Conservation (phyloP, 192 early-diverging fungal species). For the Jimgerdemannia lactiflua region DNA sequence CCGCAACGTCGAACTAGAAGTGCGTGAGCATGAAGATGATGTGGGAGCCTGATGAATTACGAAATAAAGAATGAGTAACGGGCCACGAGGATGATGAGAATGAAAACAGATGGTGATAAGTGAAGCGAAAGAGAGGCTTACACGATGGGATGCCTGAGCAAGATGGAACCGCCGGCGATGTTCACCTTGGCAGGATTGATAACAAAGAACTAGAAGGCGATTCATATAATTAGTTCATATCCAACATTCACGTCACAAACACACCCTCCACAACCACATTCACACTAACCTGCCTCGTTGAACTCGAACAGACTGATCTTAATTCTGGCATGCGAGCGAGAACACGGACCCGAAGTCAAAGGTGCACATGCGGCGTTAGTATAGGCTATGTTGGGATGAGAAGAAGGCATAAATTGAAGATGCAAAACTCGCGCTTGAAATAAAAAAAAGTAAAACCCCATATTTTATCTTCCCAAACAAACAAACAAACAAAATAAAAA, state of each 20-base stretch:
- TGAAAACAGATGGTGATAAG: neutral
- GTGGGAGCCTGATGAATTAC: constrained; percentile 69
- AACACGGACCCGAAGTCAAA: constrained; percentile 96
- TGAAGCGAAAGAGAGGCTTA: constrained; percentile 6
- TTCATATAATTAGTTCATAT: neutral
- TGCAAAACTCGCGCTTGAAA: neutral
- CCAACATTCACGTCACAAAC: neutral
- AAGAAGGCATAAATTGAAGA: too few relatives aligned
- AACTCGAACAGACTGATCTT: constrained; percentile 84
- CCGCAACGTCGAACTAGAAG: constrained; percentile 74
- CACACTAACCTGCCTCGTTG: constrained; percentile 82
- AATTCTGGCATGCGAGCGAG: constrained; percentile 81
- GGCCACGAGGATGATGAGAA: neutral
- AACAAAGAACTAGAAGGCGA: constrained; percentile 49
- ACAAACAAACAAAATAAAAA: neutral
- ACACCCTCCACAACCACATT: neutral
- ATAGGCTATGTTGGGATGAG: constrained; percentile 37
- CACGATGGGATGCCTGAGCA: constrained; percentile 82
- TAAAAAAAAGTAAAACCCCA: neutral
- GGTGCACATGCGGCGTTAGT: constrained; percentile 87
- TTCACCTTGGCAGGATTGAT: constrained; percentile 70
- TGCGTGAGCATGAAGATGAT: constrained; percentile 81
- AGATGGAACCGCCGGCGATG: constrained; percentile 78
- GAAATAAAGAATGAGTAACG: neutral
- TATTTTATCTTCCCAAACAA: too few relatives aligned